Conservation (phyloP, 495 filamentous ascomycete species). For the Penicillium malachiteum region DNA sequence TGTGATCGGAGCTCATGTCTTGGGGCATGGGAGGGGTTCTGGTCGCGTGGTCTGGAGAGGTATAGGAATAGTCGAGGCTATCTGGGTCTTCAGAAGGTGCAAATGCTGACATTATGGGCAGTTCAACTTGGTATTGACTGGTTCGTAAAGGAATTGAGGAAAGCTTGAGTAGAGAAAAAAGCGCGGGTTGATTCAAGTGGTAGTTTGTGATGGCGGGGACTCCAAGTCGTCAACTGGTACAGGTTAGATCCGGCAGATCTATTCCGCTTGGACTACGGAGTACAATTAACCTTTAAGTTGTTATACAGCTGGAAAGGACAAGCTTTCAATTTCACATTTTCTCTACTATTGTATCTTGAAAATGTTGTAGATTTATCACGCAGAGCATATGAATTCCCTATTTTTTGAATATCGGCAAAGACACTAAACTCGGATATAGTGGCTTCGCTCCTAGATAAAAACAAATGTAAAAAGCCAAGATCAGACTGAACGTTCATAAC, state of each 20-base stretch:
- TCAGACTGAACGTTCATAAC: conserved; percentile 8
- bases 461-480: conserved; percentile 10
- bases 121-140: neutral
- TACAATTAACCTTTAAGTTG: too few species aligned
- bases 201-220: neutral
- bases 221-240: too few species aligned
- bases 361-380: neutral
- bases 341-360: neutral
- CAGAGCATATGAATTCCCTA: neutral
- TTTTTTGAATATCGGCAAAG: conserved; percentile 3
- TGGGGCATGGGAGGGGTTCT: conserved; percentile 24
- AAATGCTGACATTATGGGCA: conserved; percentile 26
- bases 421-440: neutral
- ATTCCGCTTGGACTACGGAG: too few species aligned
- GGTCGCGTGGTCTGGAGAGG: conserved; percentile 20
- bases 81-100: conserved; percentile 21
- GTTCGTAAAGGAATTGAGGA: neutral
- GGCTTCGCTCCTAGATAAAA: conserved; percentile 5
- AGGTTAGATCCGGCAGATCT: too few species aligned
- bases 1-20: conserved; percentile 16
- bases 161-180: too few species aligned
- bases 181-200: neutral
- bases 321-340: neutral
- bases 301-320: too few species aligned
- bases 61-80: conserved; percentile 19